Base-by-base conservation (phyloP, 2,329 filamentous ascomycete genomes). In the Pseudogymnoascus sp. region DNA sequence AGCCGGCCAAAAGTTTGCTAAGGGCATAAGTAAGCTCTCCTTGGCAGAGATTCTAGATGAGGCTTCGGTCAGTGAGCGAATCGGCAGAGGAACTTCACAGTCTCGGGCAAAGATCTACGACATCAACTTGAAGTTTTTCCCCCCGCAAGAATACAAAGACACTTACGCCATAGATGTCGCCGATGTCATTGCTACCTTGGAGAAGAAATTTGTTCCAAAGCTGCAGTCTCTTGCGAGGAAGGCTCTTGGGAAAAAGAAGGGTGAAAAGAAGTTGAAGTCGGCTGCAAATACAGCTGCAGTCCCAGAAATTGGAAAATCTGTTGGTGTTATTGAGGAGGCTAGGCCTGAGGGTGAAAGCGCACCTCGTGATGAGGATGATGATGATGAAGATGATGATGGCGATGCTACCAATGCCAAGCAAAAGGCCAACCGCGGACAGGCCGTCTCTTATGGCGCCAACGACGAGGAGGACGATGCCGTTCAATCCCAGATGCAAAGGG, bases 401-500 rank as follows among this genome's bases (percentile, higher is more conserved):
- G 90, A 95, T 71, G 90, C 84, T 58, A 92, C 85, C 3, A 84
- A 82, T 65, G 84, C 84, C 67, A 95, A 91, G 76, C 82, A 86
- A 70, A 84, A 83, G 68, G 84, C 85, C 50, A 94, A 96, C 72
- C 86, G 89, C 40, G 79, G 82, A 60, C 89, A 96, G 74, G 89
- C 88, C 31, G 86, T 93, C 2, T 94, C 91, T 11, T 97, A 97
- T 68, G 93, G 91, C 39, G 90, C 87, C 35, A 95, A 96, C 54
- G 94, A 97, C 71, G 92, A 96, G 4, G 93, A 93, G 3, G 94
- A 97, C 70, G 84, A 90, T 66, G 86, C 82, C 36, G 85, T 95
- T 61, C 86, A 88, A 68, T 78, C 79, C 60, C 80, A 82, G 62
- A 81, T 87, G 69, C 81, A 84, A 61, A 79, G 78, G 33, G 84